A percentile compares a stretch with the other conserved stretches of the same genome.
Conservation (phyloP, 2,329 filamentous ascomycete species). For the Beauveria caledonica region DNA sequence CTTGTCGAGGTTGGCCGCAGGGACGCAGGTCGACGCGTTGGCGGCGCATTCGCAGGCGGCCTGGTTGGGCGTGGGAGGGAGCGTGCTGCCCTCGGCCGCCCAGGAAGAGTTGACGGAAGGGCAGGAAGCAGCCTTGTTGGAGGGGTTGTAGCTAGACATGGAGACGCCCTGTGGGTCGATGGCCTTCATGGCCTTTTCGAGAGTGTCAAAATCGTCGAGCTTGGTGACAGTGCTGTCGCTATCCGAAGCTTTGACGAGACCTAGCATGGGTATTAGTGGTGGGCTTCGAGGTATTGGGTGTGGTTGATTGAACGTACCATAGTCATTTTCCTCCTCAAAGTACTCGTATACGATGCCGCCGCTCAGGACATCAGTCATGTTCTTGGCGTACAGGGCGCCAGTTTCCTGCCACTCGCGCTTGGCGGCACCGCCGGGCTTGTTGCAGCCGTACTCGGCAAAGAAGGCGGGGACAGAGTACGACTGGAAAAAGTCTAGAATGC, state of each 20-base stretch:
- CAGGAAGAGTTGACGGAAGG: conserved; percentile 58
- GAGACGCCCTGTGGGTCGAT: conserved; percentile 59
- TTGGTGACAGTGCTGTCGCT: conserved; percentile 56
- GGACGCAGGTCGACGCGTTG: conserved; percentile 61
- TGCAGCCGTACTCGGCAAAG: conserved; percentile 99
- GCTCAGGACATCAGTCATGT: conserved; percentile 84
- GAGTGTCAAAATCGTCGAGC: conserved; percentile 64
- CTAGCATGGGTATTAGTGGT: conserved; percentile 23
- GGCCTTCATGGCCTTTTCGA: conserved; percentile 61
- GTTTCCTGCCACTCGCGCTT: conserved; percentile 83
- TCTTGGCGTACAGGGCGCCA: conserved; percentile 62
- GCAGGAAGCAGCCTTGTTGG: conserved; percentile 65
- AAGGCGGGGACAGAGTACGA: conserved; percentile 91
- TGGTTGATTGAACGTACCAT: conserved; percentile 44
- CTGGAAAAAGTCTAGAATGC: conserved; percentile 76
- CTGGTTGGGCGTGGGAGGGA: conserved; percentile 76
- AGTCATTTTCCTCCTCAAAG: conserved; percentile 85
- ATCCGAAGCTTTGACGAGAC: conserved; percentile 58
- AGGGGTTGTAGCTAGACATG: conserved; percentile 61
- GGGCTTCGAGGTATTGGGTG: background rate
- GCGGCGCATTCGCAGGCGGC: conserved; percentile 82
- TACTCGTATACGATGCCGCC: conserved; percentile 99
- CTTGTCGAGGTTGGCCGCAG: conserved; percentile 47
- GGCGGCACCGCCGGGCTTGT: conserved; percentile 49
- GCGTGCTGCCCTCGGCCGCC: conserved; percentile 47